Conservation (phyloP, 495 filamentous ascomycete species). For the Penicillium fimorum region DNA sequence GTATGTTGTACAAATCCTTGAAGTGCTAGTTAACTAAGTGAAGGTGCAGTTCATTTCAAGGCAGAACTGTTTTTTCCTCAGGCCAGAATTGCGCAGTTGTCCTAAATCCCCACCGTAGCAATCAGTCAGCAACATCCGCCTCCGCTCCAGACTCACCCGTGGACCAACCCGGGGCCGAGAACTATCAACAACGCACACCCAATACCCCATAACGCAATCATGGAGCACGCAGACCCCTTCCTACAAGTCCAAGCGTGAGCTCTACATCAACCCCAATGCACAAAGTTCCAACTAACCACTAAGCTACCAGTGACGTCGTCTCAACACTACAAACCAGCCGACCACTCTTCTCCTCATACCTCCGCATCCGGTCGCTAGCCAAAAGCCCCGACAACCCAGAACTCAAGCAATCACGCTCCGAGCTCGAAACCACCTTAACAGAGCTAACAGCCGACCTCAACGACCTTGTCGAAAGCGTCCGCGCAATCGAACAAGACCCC, state of each 20-base stretch:
- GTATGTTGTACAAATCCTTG: neutral
- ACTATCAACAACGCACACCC: constrained; percentile 9
- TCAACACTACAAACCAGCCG: constrained; percentile 74
- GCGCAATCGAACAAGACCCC: constrained; percentile 85
- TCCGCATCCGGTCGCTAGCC: constrained; percentile 87
- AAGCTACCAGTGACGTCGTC: constrained; percentile 70
- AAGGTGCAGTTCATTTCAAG: neutral
- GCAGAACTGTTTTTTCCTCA: neutral
- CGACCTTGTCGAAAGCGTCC: constrained; percentile 85
- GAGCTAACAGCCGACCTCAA: constrained; percentile 81
- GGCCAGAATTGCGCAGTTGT: neutral
- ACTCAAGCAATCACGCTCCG: constrained; percentile 74
- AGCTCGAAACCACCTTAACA: constrained; percentile 74
- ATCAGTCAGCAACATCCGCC: neutral
- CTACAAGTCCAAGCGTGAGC: constrained; percentile 85
- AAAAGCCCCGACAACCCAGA: constrained; percentile 74
- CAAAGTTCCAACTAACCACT: constrained; percentile 14
- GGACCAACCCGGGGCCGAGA: constrained; percentile 12
- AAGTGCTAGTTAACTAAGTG: neutral
- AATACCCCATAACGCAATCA: constrained; percentile 32
- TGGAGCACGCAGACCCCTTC: constrained; percentile 80
- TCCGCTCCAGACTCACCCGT: constrained; percentile 15
- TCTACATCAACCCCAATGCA: neutral
- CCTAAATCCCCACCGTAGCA: neutral
- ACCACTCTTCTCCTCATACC: constrained; percentile 88